A percentile compares a stretch with the other conserved stretches of the same genome.
Conservation (phyloP, 257 asterid genomes). For the Solanum pinnatisectum region DNA sequence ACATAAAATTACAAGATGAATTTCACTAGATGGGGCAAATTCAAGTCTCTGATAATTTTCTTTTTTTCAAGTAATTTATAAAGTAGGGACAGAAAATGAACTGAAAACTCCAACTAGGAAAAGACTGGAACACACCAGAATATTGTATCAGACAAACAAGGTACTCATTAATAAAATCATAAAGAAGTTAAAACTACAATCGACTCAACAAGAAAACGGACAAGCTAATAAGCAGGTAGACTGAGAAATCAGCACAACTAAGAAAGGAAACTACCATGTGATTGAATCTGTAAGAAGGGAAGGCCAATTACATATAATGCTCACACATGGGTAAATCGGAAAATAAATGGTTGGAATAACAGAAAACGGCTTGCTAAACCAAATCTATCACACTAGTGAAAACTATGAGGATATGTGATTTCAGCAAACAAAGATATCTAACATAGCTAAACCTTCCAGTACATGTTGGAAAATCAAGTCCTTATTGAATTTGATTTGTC, state of each 20-base stretch:
- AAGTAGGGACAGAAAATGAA: not conserved
- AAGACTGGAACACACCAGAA: not conserved
- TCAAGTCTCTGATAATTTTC: not conserved
- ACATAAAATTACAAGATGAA: conserved; percentile 3
- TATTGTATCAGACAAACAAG: not conserved
- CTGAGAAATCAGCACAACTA: conserved; percentile 16
- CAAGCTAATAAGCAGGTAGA: not conserved
- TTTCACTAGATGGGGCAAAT: not conserved
- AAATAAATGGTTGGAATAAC: not conserved
- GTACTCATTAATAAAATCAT: not conserved
- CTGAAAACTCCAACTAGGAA: not conserved
- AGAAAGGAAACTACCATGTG: not conserved
- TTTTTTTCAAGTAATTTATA: not conserved
- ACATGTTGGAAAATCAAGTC: not conserved
- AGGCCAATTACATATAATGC: not conserved
- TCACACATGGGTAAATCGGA: not conserved
- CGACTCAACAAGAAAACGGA: not conserved
- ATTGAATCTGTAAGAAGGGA: not conserved
- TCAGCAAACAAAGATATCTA: not conserved
- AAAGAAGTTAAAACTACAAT: not conserved
- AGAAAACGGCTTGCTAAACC: not conserved
- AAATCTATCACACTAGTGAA: not conserved
- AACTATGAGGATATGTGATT: not conserved
- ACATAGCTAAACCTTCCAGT: not conserved
- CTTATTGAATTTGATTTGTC: not conserved